Evolutionary conservation across 352 stramenopile species (phyloP), one percentile per base, ranked within the genome.

Genomic region (Globisporangium nagaii): DNA sequence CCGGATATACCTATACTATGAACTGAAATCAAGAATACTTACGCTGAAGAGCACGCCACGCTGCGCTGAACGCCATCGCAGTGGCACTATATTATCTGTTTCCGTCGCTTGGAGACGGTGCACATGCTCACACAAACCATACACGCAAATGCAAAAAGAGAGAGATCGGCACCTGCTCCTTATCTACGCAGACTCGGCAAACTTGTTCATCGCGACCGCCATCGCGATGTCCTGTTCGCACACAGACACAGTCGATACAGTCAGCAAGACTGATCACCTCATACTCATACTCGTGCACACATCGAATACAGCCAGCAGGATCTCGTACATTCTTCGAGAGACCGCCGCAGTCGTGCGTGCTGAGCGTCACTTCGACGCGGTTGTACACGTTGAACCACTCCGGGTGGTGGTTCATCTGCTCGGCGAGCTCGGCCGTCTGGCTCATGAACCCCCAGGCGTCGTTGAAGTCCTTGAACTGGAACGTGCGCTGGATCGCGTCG

Each of bases 331-430:
- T 98, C 46, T 86, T 68, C 34, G 90, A 97, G 20, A 99, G 66
- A 1, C 96, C 96, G 59, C 79, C 77, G 60, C 85, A 96, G 70
- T 98, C 95, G 73, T 99, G 96, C 19, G 96, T 99, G 47, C 92
- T 98, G 19, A 98, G 77, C 39, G 91, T 98, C 39, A 99, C 92
- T 44, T 98, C 80, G 19, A 99, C 96, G 42, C 73, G 75, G 73
- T 98, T 98, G 79, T 99, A 99, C 6, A 99, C 95, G 68, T 99
- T 99, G 70, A 97, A 98, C 96, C 96, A 99, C 81, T 99, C 96
- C 1, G 96, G 96, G 78, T 99, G 96, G 80, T 99, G 96, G 71
- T 98, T 85, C 82, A 98, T 87, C 50, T 93, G 69, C 67, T 96
- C 84, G 3, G 86, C 86, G 30, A 90, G 63, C 48, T 87, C 64